Percentiles rank a stretch among this genome's conserved stretches.
Conservation (phyloP, 768 basidiomycete species). For the Rhizopogon vesiculosus region DNA sequence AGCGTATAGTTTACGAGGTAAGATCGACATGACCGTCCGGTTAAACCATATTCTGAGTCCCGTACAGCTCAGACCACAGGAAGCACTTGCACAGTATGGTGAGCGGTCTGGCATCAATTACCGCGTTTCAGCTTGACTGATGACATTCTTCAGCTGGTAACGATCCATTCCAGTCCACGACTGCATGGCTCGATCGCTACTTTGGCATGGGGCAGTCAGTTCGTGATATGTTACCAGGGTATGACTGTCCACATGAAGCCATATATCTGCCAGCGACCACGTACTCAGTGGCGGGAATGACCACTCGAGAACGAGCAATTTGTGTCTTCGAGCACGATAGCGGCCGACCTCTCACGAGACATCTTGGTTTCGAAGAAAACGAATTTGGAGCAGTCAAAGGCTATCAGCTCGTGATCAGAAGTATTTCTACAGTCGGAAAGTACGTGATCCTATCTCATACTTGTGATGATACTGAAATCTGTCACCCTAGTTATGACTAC, state of each 20-base stretch:
- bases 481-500: slow-evolving; percentile 47
- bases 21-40: background rate
- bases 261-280: slow-evolving; percentile 57
- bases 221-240: slow-evolving; percentile 61
- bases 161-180: slow-evolving; percentile 57
- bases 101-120: background rate
- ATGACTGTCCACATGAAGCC: slow-evolving; percentile 63
- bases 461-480: background rate
- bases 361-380: slow-evolving; percentile 46
- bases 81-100: slow-evolving; percentile 60
- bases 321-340: slow-evolving; percentile 64
- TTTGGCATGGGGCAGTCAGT: slow-evolving; percentile 58
- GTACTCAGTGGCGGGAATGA: slow-evolving; percentile 37
- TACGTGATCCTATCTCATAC: slow-evolving; percentile 27
- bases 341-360: slow-evolving; percentile 52
- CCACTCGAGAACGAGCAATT: slow-evolving; percentile 48
- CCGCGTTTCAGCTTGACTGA: background rate
- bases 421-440: slow-evolving; percentile 61
- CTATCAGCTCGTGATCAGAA: slow-evolving; percentile 52
- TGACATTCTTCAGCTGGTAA: slow-evolving; percentile 38
- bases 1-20: slow-evolving; percentile 60
- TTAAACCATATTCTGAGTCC: background rate
- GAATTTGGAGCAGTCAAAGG: slow-evolving; percentile 62
- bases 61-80: slow-evolving; percentile 50
- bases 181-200: slow-evolving; percentile 59